Conservation (phyloP, 108 stramenopile genomes). For the Fragilariopsis cylindrus region DNA sequence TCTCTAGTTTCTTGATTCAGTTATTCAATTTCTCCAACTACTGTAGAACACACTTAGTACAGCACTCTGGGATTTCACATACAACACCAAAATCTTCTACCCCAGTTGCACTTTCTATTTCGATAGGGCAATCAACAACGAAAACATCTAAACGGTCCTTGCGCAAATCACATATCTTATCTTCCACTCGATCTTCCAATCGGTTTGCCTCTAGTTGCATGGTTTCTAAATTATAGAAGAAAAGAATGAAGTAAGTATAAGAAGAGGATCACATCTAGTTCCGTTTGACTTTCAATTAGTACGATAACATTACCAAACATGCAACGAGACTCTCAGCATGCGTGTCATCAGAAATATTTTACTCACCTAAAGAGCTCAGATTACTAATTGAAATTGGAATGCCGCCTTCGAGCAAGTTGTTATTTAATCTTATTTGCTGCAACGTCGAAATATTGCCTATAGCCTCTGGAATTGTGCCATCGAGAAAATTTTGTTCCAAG, state of each 20-base stretch:
- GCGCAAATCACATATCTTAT: conserved; percentile 51
- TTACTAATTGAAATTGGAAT: conserved; percentile 27
- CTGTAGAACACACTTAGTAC: conserved; percentile 35
- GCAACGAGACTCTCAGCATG: conserved; percentile 2
- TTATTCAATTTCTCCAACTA: not conserved
- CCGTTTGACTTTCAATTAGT: not conserved
- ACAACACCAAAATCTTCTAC: conserved; percentile 34
- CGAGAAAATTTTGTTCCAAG: conserved; percentile 30
- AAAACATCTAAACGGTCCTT: conserved; percentile 19
- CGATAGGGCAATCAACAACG: conserved; percentile 40
- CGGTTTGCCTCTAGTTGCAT: conserved; percentile 36
- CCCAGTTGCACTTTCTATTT: conserved; percentile 9
- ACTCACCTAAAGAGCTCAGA: conserved; percentile 24
- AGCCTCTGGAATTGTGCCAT: conserved; percentile 25
- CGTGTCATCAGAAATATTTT: no score
- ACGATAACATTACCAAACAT: not conserved
- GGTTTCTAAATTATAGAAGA: conserved; percentile 7
- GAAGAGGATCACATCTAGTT: not conserved
- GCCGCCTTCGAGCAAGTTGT: conserved; percentile 25
- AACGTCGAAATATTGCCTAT: conserved; percentile 19
- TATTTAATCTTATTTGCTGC: conserved; percentile 24
- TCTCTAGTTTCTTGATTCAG: not conserved
- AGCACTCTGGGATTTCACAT: conserved; percentile 43
- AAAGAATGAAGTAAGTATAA: not conserved
- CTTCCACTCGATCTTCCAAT: conserved; percentile 42